Base-by-base conservation (phyloP, 2,329 filamentous ascomycete species). In the Fusarium sp. region DNA sequence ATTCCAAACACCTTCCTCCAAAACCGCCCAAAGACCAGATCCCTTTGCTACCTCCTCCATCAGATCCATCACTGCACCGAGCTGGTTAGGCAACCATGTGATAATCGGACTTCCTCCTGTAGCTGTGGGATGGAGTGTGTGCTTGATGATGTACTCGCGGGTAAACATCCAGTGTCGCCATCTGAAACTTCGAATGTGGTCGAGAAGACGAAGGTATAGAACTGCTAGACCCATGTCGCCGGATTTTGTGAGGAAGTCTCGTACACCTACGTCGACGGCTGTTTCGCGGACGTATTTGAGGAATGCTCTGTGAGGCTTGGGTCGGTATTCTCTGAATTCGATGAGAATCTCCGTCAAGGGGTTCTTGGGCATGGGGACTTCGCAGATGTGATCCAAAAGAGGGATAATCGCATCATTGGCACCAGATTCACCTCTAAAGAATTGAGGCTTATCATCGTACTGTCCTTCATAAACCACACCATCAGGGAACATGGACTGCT, bases 371-470 rank as follows among this genome's bases (percentile, higher is more conserved):
- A 98, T 97, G 68, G 89, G 86, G 46, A 98, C 90, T 78, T 96
- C 88, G 61, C 96, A 87, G 54, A 98, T 86, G 78, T 95, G 94
- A 80, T 98, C 95, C 76, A 95, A 90, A 6, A 98, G 88, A 5
- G 95, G 94, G 57, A 97, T 91, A 86, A 98, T 98, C 82, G 91
- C 92, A 83, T 98, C 95, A 78, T 98, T 98, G 72, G 95, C 95
- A 45, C 95, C 95, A 52, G 91, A 94, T 83, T 98, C 95, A 72
- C 95, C 95, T 32, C 95, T 91, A 87, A 98, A 98, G 59, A 87
- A 91, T 79, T 94, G 83, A 6, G 92, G 91, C 77, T 92, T 79
- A 65, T 81, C 80, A 64, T 91, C 89, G 70, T 91, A 91, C 65
- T 95, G 88, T 11, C 94, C 94, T 78, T 97, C 92, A 79, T 98